Evolutionary conservation across 257 asterid genomes (phyloP), one percentile per base, ranked within the genome.

Genomic region (Rauvolfia tetraphylla): DNA sequence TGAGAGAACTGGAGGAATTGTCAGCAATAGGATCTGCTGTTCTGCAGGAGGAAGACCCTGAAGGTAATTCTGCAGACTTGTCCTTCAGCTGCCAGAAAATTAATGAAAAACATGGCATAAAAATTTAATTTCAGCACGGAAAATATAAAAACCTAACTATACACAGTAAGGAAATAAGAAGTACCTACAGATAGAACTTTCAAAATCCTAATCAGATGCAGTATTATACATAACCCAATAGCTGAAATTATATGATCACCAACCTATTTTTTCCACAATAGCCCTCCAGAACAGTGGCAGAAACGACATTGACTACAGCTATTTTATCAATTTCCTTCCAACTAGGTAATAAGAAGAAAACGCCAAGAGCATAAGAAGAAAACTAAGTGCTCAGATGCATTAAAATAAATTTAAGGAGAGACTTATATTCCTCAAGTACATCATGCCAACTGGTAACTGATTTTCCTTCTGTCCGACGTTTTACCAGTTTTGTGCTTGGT

Each of bases 81-180:
- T 86, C 93, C 71, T 85, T 87, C 84, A 90, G 68, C 96, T 90
- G 56, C 79, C 74, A 71, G 49, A 75, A 41, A 79, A 44, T 65
- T 71, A 58, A 82, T 71, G 44, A 57, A 53, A 65, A 69, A 20
- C 54, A 59, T 42, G 27, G 71, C 36, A 29, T 48, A 57, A 42
- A 42, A 46, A 81, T 56, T 53, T 36, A 41, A 48, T 33, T 25
- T 80, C 63, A 48, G 56, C 63, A 53, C 34, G 13, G 44, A 57
- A 31, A 62, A 57, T 11, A 46, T 77, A 34, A 62, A 56, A 10
- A 36, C 9, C 42, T 31, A 51, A 42, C 25, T 38, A 14, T 68
- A 18, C 27, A 38, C 65, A 18, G 5, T 18, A 41, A 61, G 17
- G n/a, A 58, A 54, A 38, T 11, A 13, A 25, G 18, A 72, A 20